These are phyloP conservation scores for Acorus gramineus DNA, from an alignment of 106 monocot genomes.

Conservation along the genomic window DNA sequence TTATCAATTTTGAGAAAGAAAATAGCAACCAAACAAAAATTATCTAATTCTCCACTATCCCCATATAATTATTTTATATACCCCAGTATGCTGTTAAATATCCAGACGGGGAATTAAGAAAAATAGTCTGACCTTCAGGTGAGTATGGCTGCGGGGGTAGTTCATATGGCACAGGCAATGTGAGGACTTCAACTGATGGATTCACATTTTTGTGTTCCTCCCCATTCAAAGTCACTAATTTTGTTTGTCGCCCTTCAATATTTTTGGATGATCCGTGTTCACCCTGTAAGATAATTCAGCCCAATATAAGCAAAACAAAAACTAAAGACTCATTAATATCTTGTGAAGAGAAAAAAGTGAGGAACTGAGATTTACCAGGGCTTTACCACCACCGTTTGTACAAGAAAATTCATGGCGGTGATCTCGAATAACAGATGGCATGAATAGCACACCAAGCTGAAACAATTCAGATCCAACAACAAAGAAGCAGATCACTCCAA, in stretches of 20 bases:
- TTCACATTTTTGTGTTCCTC: conserved; percentile 8
- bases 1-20: too few species aligned
- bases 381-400: conserved; percentile 19
- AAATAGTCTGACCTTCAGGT: conserved; percentile 43
- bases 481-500: too few species aligned
- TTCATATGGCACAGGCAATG: conserved; percentile 77
- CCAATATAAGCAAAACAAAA: too few species aligned
- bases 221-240: conserved; percentile 45
- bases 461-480: not conserved
- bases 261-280: not conserved
- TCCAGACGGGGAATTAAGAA: too few species aligned
- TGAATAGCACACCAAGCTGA: conserved; percentile 87
- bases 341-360: not conserved
- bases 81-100: too few species aligned
- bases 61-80: too few species aligned
- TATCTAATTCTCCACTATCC: too few species aligned
- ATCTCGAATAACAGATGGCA: conserved; percentile 31
- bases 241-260: conserved; percentile 17
- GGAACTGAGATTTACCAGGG: conserved; percentile 15
- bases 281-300: conserved; percentile 5
- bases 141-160: conserved; percentile 78
- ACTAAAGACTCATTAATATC: too few species aligned
- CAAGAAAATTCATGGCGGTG: conserved; percentile 46
- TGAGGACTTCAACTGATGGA: conserved; percentile 32
- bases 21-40: too few species aligned